Base-by-base conservation (phyloP, 176 grass and related monocot genomes). In the Rhynchospora pubera region DNA sequence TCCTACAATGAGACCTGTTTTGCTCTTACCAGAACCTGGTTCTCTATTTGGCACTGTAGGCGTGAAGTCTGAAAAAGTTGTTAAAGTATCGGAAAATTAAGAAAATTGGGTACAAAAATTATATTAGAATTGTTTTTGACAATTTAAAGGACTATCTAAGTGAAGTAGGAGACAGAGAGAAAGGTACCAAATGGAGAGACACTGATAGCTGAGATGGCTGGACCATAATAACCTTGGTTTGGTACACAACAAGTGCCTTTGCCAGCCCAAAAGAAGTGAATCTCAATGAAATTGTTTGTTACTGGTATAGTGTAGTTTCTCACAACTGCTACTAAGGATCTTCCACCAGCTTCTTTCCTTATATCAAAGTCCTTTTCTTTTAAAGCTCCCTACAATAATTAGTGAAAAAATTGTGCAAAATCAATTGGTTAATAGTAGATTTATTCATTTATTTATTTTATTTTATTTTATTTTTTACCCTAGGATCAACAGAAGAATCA, bases 261-360 rank as follows among this genome's bases (percentile, higher is more conserved):
- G n/a, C 94, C 94, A 82, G 94, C 89, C 94, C 91, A 97, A 76
- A 97, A 97, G 69, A 97, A 90, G 89, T 97, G 94, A 83, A 97
- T 90, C 82, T 97, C 94, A 11, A 97, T 87, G 53, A 97, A 93
- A 23, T 97, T 97, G 65, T 90, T 91, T 26, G 79, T 92, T 9
- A 97, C 90, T 47, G 88, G 85, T 82, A 78, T 74, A 65, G 24
- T 51, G 75, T 82, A 97, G 53, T 84, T 79, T 85, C 72, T 94
- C 75, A 77, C 79, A 65, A 92, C 91, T 80, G 82, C 90, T 71
- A 50, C 71, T 4, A 79, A 88, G 53, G 91, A 97, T 73, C 65
- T 94, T 32, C 85, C 91, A n/a, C 91, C 91, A 53, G 91, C 94
- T 3, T 43, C 46, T 83, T 94, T 97, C 85, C 80, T 97, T 88